phyloP scores from a whole-genome alignment of 495 filamentous ascomycete genomes.

The Aspergillus kassunensis region DNA sequence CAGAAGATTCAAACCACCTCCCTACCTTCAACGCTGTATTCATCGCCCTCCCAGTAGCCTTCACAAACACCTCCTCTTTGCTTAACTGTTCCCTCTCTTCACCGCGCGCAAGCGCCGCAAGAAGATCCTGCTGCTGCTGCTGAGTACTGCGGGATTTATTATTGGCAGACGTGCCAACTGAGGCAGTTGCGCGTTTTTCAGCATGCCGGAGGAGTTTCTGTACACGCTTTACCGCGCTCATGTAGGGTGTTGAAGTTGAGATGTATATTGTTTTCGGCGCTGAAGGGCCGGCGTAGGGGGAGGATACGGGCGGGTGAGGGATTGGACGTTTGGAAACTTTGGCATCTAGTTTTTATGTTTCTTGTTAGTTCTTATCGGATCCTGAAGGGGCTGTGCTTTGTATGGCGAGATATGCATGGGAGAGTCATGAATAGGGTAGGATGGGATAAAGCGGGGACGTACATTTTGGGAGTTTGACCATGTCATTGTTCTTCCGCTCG shows the following conservation, averaged over 20 bases:
- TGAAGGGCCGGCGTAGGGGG: constrained; percentile 47
- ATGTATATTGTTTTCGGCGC: constrained; percentile 72
- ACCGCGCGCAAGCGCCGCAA: background rate
- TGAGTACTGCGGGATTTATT: constrained; percentile 36
- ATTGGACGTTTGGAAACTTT: constrained; percentile 66
- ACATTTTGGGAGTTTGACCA: constrained; percentile 39
- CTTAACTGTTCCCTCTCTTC: constrained; percentile 26
- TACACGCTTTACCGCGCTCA: constrained; percentile 77
- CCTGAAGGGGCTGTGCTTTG: background rate
- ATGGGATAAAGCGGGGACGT: constrained; percentile 4
- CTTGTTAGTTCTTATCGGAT: constrained; percentile 2
- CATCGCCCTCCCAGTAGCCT: constrained; percentile 78
- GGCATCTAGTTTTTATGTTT: constrained; percentile 25
- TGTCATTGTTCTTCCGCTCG: constrained; percentile 38
- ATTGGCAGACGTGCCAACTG: constrained; percentile 33
- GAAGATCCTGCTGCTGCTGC: constrained; percentile 20
- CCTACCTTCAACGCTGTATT: constrained; percentile 62
- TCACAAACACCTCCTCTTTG: constrained; percentile 63
- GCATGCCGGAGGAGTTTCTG: constrained; percentile 64
- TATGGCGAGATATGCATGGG: background rate
- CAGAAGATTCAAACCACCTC: constrained; percentile 53
- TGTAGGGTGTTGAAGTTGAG: constrained; percentile 68
- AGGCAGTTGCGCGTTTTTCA: constrained; percentile 53
- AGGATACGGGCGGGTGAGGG: constrained; percentile 60
- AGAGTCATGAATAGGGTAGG: background rate